phyloP scores from a whole-genome alignment of 2,329 filamentous ascomycete genomes.

The Aspergillus sp. region DNA sequence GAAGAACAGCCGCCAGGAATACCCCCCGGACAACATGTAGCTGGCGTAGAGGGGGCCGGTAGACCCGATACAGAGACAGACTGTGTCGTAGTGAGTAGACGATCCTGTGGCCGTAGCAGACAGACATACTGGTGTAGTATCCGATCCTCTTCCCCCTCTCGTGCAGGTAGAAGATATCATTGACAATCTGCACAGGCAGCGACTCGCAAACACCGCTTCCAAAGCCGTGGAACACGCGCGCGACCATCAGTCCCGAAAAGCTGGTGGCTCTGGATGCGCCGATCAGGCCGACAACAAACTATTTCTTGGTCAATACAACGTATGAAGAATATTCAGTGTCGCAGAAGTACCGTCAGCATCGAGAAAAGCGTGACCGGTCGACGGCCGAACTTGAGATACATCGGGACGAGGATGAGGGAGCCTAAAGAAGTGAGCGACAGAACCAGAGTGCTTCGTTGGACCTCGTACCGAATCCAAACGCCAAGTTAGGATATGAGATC shows the following conservation, averaged over 20 bases:
- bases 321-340: no score
- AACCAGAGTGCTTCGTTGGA: not conserved
- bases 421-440: constrained; percentile 24
- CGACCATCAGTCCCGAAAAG: constrained; percentile 43
- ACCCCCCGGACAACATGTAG: constrained; percentile 59
- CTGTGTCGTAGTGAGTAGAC: constrained; percentile 22
- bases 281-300: constrained; percentile 44
- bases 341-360: constrained; percentile 31
- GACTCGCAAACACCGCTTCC: constrained; percentile 48
- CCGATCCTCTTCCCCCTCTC: constrained; percentile 53
- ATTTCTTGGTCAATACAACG: not conserved
- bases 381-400: constrained; percentile 54
- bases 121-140: constrained; percentile 53
- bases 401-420: constrained; percentile 56
- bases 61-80: constrained; percentile 56
- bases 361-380: constrained; percentile 45
- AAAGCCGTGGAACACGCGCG: constrained; percentile 43
- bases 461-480: constrained; percentile 55
- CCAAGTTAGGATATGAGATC: constrained; percentile 60
- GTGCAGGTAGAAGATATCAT: constrained; percentile 50
- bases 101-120: not conserved
- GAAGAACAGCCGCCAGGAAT: constrained; percentile 62
- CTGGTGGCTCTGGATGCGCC: constrained; percentile 41
- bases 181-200: constrained; percentile 48
- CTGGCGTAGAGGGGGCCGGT: constrained; percentile 59